Evolutionary conservation across 805 yeast species (phyloP), one percentile per base, ranked within the genome.

Genomic region (Sungouiozyma intestinalis): DNA sequence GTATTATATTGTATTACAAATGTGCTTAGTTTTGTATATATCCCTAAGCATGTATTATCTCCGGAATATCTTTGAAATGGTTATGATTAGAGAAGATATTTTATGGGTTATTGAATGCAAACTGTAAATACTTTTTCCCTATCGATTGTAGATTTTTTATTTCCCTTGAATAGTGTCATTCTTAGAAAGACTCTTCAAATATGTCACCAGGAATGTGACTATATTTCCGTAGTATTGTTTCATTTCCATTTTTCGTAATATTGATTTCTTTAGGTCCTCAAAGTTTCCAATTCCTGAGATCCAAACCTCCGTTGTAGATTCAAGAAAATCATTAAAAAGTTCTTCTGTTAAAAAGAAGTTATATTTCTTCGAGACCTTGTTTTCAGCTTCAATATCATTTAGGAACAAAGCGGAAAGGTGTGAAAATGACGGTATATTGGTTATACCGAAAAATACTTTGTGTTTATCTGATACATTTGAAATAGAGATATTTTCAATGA

Each of bases 161-260:
- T 36, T 15, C 21, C 8, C 5, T 20, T 20, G 18, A 20, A 15
- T 20, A n/a, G 15, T 19, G 7, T 40, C 42, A 33, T 60, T 43
- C 53, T 55, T 35, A 4, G 68, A 52, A 9, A 78, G 57, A 45
- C 79, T 71, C 49, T 72, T 73, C 47, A 80, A 48, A 31, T 80
- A 77, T 16, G 71, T 67, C 49, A 72, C 75, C 15, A 81, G 51
- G 35, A 81, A 64, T 27, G 67, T 67, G 3, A 71, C 62, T 3
- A 79, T 46, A 0, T 82, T 79, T 7, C 44, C 48, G 43, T 72
- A 78, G 2, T 81, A 79, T 16, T 46, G 43, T n/a, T 34, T 29
- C 1, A 24, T 16, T 9, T 17, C 16, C 4, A 79, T 51, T 16
- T 62, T 51, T 32, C 64, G 64, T 46, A 80, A 52, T 0, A 78